Conservation (phyloP, 179 eudicot species). For the Nepenthes alata region DNA sequence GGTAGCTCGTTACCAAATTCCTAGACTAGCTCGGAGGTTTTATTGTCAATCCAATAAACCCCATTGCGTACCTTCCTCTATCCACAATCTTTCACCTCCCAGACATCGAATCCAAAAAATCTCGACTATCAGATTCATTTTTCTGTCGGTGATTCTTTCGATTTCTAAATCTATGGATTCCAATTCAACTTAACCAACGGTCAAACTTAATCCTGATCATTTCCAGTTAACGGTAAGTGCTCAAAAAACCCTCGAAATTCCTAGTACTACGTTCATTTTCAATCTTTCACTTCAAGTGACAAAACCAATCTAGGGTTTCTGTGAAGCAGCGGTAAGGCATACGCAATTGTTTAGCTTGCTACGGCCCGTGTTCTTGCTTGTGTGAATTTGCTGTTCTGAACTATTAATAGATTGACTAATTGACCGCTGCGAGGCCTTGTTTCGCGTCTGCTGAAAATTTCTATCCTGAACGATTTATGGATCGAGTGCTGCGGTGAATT, state of each 20-base stretch:
- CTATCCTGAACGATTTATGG: neutral
- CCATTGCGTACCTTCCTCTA: too few relatives aligned
- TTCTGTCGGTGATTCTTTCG: too few relatives aligned
- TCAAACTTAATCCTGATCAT: neutral
- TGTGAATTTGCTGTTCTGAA: neutral
- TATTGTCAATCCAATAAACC: too few relatives aligned
- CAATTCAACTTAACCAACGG: neutral
- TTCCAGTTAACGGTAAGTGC: neutral
- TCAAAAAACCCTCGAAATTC: neutral
- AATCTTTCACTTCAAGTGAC: neutral
- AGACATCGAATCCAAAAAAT: too few relatives aligned
- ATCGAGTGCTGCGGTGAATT: neutral
- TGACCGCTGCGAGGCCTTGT: neutral
- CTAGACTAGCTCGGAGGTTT: too few relatives aligned
- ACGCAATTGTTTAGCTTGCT: neutral
- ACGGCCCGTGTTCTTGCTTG: too few relatives aligned
- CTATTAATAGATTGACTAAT: too few relatives aligned
- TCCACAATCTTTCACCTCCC: too few relatives aligned
- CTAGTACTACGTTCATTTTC: neutral
- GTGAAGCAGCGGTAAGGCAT: neutral
- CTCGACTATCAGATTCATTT: too few relatives aligned
- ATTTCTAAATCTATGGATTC: too few relatives aligned
- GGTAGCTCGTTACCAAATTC: too few relatives aligned
- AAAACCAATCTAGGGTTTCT: neutral
- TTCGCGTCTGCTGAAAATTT: neutral